Evolutionary conservation across 2,329 filamentous ascomycete species (phyloP), one percentile per base, ranked within the genome.

Genomic region (Aspergillus pseudotamarii): DNA sequence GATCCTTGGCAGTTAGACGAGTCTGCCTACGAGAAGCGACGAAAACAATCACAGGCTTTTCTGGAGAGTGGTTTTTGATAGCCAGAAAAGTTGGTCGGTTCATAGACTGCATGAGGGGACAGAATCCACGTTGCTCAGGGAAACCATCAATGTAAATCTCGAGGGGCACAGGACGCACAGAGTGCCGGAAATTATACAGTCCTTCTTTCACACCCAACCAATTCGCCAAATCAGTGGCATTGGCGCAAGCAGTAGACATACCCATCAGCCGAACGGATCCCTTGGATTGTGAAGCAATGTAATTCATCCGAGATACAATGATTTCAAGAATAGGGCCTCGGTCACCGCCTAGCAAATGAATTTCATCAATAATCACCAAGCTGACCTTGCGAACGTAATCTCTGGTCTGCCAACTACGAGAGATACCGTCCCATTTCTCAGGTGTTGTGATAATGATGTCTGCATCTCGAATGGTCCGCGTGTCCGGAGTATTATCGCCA

Each of bases 401-500:
- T 87, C 95, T 91, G 6, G 94, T 98, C 78, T 98, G 94, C 95
- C 96, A 99, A 73, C 92, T 96, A 86, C 95, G 91, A 71, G 93
- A 97, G 70, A 99, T 98, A 86, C 96, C 96, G 75, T 99, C 96
- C 95, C 95, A 99, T 77, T 99, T 99, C 80, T 99, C 95, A n/a
- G 95, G 96, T 0, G 96, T 99, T 0, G 95, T 99, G 72, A 99
- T 93, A 71, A 99, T 99, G 66, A 99, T 93, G 75, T 99, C 95
- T 4, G 95, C 95, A 74, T 98, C 91, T 70, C 94, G 88, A 71
- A 99, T 99, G 0, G 94, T 97, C 57, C 93, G 86, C 0, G 95
- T 99, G 74, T 99, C 95, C 0, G 96, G 96, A 0, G 96, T 99
- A 73, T 98, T 99, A 81, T 99, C 95, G 83, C 91, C 94, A 14